Evolutionary conservation across 257 asterid genomes (phyloP), one percentile per base, ranked within the genome.

Genomic region (Nicotiana benthamiana): DNA sequence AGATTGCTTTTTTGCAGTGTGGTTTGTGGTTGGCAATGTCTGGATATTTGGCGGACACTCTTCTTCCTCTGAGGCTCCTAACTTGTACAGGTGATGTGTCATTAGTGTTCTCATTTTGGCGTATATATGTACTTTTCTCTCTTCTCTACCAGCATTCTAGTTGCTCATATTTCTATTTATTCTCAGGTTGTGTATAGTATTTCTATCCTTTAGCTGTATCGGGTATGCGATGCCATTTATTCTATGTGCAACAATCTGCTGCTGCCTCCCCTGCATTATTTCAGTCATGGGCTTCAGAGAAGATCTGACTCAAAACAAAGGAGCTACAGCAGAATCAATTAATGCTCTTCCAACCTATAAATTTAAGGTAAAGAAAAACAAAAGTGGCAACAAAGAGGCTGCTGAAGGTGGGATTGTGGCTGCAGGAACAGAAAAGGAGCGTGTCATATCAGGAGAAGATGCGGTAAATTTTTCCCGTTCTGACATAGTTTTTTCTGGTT

Each of bases 221-320:
- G 99, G 99, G 54, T 96, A 96, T 54, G 99, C 99, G 20, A 92
- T 96, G 98, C 99, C 99, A 22, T 96, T 94, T 85, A 94, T 96
- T 85, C 90, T 96, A 60, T 94, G 98, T 83, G 89, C 96, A 17
- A 89, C 98, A 78, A 90, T 95, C 84, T 96, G 99, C 86, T 94
- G 99, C 89, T 96, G 99, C 92, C 94, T 96, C 77, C 99, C 99
- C 70, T 95, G 99, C 85, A 93, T 95, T 84, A 90, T 96, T 60
- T 90, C 97, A 26, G 93, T 94, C 84, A 82, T 94, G 83, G 98
- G 99, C 81, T 87, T 92, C 88, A 88, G 96, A 82, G 99, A 96
- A 87, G 97, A 94, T 84, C 84, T 90, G 78, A 79, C 88, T 75
- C 97, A 92, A 80, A 91, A 89, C 76, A 88, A 97, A 91, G 98